Evolutionary conservation across 306 rosid genomes (phyloP), one percentile per base, ranked within the genome.

Genomic region (Rubus parviflorus): DNA sequence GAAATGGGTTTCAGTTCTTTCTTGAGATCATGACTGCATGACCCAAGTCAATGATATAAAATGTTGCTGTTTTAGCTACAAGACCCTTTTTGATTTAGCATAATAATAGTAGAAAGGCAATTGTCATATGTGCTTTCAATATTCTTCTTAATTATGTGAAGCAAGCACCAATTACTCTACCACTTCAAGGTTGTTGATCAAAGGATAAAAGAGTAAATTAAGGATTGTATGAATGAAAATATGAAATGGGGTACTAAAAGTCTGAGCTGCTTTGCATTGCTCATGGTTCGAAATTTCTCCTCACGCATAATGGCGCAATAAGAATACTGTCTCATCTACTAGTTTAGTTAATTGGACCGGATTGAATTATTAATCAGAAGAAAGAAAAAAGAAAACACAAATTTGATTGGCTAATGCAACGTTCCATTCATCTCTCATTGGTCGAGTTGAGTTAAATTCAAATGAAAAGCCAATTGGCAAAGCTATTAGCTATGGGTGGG

Each of bases 331-430:
- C 0, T 25, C 30, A 25, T 25, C 30, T n/a, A n/a, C n/a, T n/a
- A n/a, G n/a, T n/a, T n/a, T n/a, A n/a, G n/a, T n/a, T n/a, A n/a
- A n/a, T n/a, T n/a, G n/a, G 47, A 6, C 9, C 47, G 2, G 47
- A 11, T 49, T 14, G 16, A 42, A 23, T 7, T 10, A 19, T 12
- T 23, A 49, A 52, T 19, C 1, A 30, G 22, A 63, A 7, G 7
- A 12, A 74, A 19, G 23, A 22, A 54, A 57, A 38, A 17, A 49
- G 22, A 41, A 73, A n/a, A 42, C 67, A 35, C n/a, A 16, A 4
- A 6, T 43, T 16, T 77, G 75, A 79, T 85, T 81, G 82, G 88
- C 56, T 12, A 62, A 16, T 13, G 79, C 72, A 49, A 72, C 79
- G 83, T 73, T 25, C 12, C 68, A 16, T 10, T 67, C 65, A 8